Conservation (phyloP, 169 alveolate species). For the Babesia sp. region DNA sequence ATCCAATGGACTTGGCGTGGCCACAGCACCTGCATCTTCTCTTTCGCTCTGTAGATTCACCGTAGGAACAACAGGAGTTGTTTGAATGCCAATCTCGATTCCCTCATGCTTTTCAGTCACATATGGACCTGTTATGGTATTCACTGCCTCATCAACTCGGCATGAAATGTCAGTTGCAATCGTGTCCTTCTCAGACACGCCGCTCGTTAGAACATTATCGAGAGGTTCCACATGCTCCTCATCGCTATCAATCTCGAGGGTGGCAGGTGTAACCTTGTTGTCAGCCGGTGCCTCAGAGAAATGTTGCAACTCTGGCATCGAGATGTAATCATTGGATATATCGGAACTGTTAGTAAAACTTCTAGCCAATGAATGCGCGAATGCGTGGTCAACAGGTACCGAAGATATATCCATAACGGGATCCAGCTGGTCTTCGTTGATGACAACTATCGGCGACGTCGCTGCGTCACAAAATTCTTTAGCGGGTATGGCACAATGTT, state of each 20-base stretch:
- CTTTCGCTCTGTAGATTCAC: neutral
- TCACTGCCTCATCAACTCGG: neutral
- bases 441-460: neutral
- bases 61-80: neutral
- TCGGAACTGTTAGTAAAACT: neutral
- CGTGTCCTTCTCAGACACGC: neutral
- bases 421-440: neutral
- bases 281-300: neutral
- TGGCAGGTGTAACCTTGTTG: neutral
- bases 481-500: neutral
- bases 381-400: neutral
- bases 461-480: neutral
- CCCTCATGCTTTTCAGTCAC: neutral
- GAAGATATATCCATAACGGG: neutral
- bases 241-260: neutral
- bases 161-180: neutral
- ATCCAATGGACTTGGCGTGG: neutral
- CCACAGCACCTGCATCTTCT: neutral
- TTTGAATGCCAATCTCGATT: slow-evolving; percentile 12
- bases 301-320: too few relatives aligned
- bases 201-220: neutral
- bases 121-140: too few relatives aligned
- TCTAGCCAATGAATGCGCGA: neutral
- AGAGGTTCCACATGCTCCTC: neutral
- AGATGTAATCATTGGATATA: too few relatives aligned